Evolutionary conservation across 148 eudicot species (phyloP).

Genomic region (Rhododendron simsii): DNA sequence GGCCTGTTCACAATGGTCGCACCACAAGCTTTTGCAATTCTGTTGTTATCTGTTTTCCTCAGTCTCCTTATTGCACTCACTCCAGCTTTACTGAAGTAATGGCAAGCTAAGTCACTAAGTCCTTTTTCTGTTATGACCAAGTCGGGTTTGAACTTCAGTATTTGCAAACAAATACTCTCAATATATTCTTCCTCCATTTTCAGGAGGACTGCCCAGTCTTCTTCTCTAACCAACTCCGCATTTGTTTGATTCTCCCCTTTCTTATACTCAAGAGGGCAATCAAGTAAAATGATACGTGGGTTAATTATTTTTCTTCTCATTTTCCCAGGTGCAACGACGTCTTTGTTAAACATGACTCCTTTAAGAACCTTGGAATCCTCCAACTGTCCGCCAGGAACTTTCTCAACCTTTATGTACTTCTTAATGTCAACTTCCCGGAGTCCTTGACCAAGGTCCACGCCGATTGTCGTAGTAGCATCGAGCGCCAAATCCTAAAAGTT

Average conservation of each 20-base stretch:
- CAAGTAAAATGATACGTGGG: constrained; percentile 81
- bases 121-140: constrained; percentile 92
- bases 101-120: constrained; percentile 90
- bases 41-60: constrained; percentile 86
- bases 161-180: constrained; percentile 70
- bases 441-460: constrained; percentile 91
- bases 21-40: constrained; percentile 93
- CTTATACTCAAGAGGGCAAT: constrained; percentile 90
- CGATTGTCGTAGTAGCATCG: constrained; percentile 81
- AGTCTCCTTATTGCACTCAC: constrained; percentile 89
- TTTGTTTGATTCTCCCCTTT: constrained; percentile 98
- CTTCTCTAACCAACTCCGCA: constrained; percentile 88
- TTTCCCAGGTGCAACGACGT: constrained; percentile 90
- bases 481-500: constrained; percentile 70
- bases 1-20: constrained; percentile 90
- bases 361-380: constrained; percentile 80
- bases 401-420: constrained; percentile 89
- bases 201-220: constrained; percentile 82
- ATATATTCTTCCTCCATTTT: constrained; percentile 94
- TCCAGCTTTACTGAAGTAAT: constrained; percentile 92
- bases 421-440: constrained; percentile 84
- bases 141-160: constrained; percentile 83
- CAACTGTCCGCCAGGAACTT: constrained; percentile 88
- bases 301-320: constrained; percentile 88
- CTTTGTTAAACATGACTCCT: constrained; percentile 95